Percentiles rank a stretch among this genome's conserved stretches.
Evolutionary conservation across 495 filamentous ascomycete species (phyloP).

Genomic region (Cercophora samala): DNA sequence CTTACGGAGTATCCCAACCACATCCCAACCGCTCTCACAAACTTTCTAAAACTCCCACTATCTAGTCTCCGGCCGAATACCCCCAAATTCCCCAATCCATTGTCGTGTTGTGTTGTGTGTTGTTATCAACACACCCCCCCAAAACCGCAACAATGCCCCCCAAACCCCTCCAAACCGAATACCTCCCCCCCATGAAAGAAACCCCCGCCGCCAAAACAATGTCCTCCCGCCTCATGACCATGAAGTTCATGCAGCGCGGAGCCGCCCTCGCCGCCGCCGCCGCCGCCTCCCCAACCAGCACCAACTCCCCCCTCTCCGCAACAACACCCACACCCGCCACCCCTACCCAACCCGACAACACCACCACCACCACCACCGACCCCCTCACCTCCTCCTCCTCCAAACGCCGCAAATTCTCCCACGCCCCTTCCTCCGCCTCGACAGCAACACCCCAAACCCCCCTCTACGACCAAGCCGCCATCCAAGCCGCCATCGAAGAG

Average conservation of each 20-base stretch:
- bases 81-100: too few relatives aligned
- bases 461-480: conserved; percentile 46
- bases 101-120: too few relatives aligned
- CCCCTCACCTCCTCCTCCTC: conserved; percentile 27
- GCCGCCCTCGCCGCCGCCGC: conserved; percentile 42
- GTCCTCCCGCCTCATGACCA: conserved; percentile 86
- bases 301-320: not conserved
- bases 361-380: conserved; percentile 20
- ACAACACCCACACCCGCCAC: conserved; percentile 48
- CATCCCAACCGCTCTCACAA: too few relatives aligned
- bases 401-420: conserved; percentile 54
- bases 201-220: conserved; percentile 61
- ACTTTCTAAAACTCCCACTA: too few relatives aligned
- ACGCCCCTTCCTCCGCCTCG: conserved; percentile 20
- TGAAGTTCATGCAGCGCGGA: conserved; percentile 99
- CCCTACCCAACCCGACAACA: conserved; percentile 39
- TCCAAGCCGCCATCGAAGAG: conserved; percentile 66
- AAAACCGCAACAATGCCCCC: conserved; percentile 20
- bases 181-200: conserved; percentile 34
- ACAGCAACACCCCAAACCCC: conserved; percentile 18
- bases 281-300: not conserved
- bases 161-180: conserved; percentile 5
- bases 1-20: too few relatives aligned
- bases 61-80: too few relatives aligned
- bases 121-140: not conserved